Conservation (phyloP, 495 filamentous ascomycete genomes). For the Cercophora newfieldiana region DNA sequence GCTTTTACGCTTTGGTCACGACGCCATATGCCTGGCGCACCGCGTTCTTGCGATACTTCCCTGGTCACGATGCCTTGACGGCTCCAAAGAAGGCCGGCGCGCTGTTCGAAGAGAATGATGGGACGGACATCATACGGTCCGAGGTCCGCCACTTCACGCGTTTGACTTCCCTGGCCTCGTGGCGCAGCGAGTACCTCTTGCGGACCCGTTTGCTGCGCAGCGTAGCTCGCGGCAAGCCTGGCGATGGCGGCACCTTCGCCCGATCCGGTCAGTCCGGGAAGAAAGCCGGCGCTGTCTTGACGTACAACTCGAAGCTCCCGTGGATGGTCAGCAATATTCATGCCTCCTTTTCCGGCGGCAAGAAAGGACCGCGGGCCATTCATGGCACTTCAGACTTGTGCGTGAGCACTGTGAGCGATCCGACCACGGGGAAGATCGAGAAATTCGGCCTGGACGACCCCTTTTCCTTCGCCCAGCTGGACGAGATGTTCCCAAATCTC, state of each 20-base stretch:
- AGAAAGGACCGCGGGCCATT: conserved; percentile 72
- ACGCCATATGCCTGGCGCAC: conserved; percentile 88
- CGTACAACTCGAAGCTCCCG: conserved; percentile 78
- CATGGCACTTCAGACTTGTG: conserved; percentile 79
- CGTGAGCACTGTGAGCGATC: conserved; percentile 71
- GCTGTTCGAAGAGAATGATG: conserved; percentile 44
- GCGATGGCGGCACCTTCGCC: conserved; percentile 36
- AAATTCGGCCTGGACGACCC: conserved; percentile 79
- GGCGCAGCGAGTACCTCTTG: conserved; percentile 90
- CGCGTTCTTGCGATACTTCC: conserved; percentile 87
- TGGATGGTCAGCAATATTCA: conserved; percentile 75
- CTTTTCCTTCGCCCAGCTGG: conserved; percentile 70
- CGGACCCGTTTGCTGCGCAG: conserved; percentile 82
- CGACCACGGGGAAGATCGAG: conserved; percentile 73
- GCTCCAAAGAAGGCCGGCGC: conserved; percentile 33
- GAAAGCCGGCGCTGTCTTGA: conserved; percentile 58
- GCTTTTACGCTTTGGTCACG: conserved; percentile 79
- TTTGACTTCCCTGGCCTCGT: conserved; percentile 76
- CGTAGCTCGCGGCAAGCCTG: conserved; percentile 68
- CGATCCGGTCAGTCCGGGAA: conserved; percentile 55
- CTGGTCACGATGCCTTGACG: conserved; percentile 59
- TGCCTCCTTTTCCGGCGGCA: conserved; percentile 66
- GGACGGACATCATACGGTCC: conserved; percentile 59
- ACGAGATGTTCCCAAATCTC: conserved; percentile 70
- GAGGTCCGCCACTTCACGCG: conserved; percentile 69